Base-by-base conservation (phyloP, 1,284 basidiomycete genomes). In the Polyporus tsugae region DNA sequence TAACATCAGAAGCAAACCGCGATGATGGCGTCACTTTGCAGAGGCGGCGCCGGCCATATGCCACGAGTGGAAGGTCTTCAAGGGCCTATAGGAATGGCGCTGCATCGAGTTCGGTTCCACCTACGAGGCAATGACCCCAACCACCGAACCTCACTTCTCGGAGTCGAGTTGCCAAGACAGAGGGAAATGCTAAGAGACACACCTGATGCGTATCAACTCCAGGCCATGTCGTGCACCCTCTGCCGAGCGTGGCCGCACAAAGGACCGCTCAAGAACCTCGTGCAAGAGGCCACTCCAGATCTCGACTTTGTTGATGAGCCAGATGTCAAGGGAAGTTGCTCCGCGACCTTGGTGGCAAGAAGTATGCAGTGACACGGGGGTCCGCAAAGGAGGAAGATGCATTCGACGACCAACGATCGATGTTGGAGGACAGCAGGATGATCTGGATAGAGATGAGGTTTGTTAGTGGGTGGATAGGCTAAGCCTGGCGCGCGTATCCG, bases 51-150 rank as follows among this genome's bases (percentile, higher is more conserved):
- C 25, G 46, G 46, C 46, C 25, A 52, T 25, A 11, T 52, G 46
- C 46, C 46, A 25, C 46, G 11, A 25, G 25, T 10, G 46, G 46
- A 29, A 52, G 22, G 46, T 52, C 22, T 55, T 35, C 29, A 55
- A 33, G 33, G 13, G 6, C 52, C 10, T 17, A 25, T 19, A 33
- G 1, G 25, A 55, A 6, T 53, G 15, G 52, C 52, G 25, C 11
- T 2, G 52, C 29, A 10, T 19, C 7, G 52, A 33, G 52, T 33
- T 17, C 25, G 29, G 29, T 55, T 33, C 15, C 52, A 9, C 52
- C 15, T 35, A 55, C 52, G 52, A 55, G 52, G 52, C 52, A 33
- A 9, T 55, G 52, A 55, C 13, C 52, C 33, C 29, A 55, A 55
- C 15, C 29, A 55, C 52, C 29, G 11, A 15, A 33, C 33, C 4